A percentile compares a stretch with the other conserved stretches of the same genome.
Evolutionary conservation across 768 basidiomycete genomes (phyloP).

Genomic region (Lyophyllum decastes): DNA sequence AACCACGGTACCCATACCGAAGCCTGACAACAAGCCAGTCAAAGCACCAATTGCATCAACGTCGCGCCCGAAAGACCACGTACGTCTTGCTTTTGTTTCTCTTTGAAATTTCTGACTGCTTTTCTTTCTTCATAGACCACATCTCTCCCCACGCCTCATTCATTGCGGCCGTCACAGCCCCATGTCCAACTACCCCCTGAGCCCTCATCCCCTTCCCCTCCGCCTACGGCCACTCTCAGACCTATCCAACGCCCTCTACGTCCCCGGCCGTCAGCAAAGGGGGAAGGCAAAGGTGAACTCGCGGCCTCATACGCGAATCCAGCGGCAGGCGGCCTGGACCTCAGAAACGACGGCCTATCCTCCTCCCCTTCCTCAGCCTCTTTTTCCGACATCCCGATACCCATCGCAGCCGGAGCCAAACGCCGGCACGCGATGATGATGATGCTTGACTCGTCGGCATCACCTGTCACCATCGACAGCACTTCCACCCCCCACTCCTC

Average conservation of each 20-base stretch:
- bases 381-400: conserved; percentile 39
- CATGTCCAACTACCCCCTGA: conserved; percentile 23
- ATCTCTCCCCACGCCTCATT: conserved; percentile 32
- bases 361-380: conserved; percentile 23
- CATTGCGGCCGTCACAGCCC: conserved; percentile 21
- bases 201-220: conserved; percentile 36
- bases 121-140: conserved; percentile 16
- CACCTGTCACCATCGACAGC: conserved; percentile 38
- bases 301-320: conserved; percentile 13
- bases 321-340: conserved; percentile 21
- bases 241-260: conserved; percentile 25
- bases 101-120: conserved; percentile 10
- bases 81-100: conserved; percentile 23
- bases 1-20: conserved; percentile 18
- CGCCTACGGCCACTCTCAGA: conserved; percentile 25
- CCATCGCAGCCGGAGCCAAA: conserved; percentile 61
- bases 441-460: conserved; percentile 60
- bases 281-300: conserved; percentile 19
- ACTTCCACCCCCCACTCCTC: conserved; percentile 30
- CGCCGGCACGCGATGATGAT: conserved; percentile 81
- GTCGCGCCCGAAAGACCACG: conserved; percentile 27
- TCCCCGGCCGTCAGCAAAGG: conserved; percentile 20
- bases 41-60: conserved; percentile 5
- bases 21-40: conserved; percentile 18
- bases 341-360: conserved; percentile 23